A percentile compares a stretch with the other conserved stretches of the same genome.
Conservation (phyloP, 1,284 basidiomycete genomes). For the Leccinum proliferum region DNA sequence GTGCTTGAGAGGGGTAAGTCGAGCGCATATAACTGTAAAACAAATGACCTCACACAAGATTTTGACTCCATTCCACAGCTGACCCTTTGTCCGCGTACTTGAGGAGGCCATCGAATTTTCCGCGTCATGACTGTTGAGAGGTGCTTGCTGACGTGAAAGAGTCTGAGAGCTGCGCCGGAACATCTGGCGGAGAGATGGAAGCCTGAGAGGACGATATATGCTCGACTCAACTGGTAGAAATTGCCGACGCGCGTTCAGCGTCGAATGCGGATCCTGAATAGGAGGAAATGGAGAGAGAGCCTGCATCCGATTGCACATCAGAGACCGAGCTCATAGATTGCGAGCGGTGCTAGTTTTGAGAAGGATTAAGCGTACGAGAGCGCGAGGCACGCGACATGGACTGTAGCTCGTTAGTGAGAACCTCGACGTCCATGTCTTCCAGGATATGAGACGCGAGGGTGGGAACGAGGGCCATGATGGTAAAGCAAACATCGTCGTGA, state of each 20-base stretch:
- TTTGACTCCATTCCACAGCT: conserved; percentile 83
- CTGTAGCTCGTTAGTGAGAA: conserved; percentile 65
- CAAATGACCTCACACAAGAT: conserved; percentile 54
- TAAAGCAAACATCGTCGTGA: conserved; percentile 79
- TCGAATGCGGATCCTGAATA: conserved; percentile 23
- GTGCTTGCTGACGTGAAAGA: conserved; percentile 37
- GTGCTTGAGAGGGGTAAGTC: conserved; percentile 41
- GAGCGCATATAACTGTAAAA: not conserved
- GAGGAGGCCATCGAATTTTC: conserved; percentile 17
- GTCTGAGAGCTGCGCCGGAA: conserved; percentile 29
- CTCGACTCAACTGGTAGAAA: conserved; percentile 52
- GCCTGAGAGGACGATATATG: conserved; percentile 27
- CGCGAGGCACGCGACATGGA: conserved; percentile 24
- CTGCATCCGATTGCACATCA: conserved; percentile 49
- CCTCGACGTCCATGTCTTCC: conserved; percentile 78
- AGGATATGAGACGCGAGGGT: conserved; percentile 72
- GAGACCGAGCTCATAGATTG: conserved; percentile 34
- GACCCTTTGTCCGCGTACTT: conserved; percentile 49
- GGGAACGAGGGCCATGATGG: conserved; percentile 75
- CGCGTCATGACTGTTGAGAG: conserved; percentile 26
- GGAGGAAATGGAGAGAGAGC: conserved; percentile 37
- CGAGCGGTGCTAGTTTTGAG: conserved; percentile 18
- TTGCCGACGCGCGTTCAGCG: conserved; percentile 25
- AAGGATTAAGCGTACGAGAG: conserved; percentile 17
- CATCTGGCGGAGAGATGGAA: conserved; percentile 3